Evolutionary conservation across 306 rosid species (phyloP).

Genomic region (Quercus agrifolia): DNA sequence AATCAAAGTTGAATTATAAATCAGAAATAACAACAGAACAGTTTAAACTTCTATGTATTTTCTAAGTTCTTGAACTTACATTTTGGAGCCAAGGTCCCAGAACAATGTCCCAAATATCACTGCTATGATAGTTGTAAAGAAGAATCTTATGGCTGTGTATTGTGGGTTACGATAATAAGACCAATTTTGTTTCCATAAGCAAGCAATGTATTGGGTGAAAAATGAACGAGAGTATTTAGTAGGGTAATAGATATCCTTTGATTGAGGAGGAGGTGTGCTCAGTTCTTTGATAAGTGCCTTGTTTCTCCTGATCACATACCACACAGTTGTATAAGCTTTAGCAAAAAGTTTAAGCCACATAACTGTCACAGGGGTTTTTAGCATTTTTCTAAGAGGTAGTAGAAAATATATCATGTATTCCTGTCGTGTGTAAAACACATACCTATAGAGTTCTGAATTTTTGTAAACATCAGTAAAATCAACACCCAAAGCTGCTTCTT

Average conservation of each 20-base stretch:
- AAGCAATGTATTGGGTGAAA: constrained; percentile 46
- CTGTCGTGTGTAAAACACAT: background rate
- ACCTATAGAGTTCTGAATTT: constrained; percentile 41
- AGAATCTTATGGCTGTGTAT: constrained; percentile 51
- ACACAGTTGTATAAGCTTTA: background rate
- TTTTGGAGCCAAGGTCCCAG: constrained; percentile 73
- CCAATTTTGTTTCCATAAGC: constrained; percentile 74
- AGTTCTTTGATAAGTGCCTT: constrained; percentile 47
- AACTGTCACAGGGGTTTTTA: too few relatives aligned
- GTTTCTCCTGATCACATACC: constrained; percentile 51
- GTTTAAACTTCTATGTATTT: background rate
- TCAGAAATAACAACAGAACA: background rate
- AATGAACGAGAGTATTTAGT: constrained; percentile 49
- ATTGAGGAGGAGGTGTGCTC: constrained; percentile 49
- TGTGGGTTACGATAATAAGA: constrained; percentile 66
- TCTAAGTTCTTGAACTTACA: constrained; percentile 27
- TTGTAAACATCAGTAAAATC: constrained; percentile 42
- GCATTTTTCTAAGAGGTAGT: too few relatives aligned
- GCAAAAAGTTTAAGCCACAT: too few relatives aligned
- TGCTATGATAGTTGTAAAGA: constrained; percentile 43
- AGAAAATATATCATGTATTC: too few relatives aligned
- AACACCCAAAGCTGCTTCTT: constrained; percentile 38
- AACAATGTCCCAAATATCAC: constrained; percentile 69
- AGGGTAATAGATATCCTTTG: constrained; percentile 50
- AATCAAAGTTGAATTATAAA: background rate